Evolutionary conservation across 164 flowering plant species (phyloP), one percentile per base, ranked within the genome.

Genomic region (Vitis cinerea): DNA sequence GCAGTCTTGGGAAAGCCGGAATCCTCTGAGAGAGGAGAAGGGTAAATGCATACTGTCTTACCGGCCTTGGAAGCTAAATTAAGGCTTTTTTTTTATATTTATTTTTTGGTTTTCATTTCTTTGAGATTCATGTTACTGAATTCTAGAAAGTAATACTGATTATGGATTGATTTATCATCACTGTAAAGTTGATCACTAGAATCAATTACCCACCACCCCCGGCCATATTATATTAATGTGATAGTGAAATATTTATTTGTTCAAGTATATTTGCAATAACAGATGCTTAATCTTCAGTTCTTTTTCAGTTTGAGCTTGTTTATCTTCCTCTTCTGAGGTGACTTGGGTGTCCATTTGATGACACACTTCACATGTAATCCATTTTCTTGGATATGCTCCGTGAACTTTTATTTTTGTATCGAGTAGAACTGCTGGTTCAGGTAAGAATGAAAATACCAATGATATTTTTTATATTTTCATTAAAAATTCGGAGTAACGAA

Each of bases 101-200:
- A 5, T 27, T 53, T 19, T 12, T 10, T 3, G 0, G 4, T 16
- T 64, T 68, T 23, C 4, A 3, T 30, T 47, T n/a, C 31, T 29
- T 68, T 59, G 17, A 19, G 15, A 37, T 58, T 59, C 70, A 30
- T 37, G 54, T 23, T 29, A 61, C 59, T 15, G 30, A 48, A 19
- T 59, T 9, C n/a, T 5, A 53, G 11, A 29, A 66, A 27, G 56
- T 47, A 48, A 15, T n/a, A 63, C 73, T 66, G 66, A 72, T 66
- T 58, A 29, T 65, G 63, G 65, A 48, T 48, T 52, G 49, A 53
- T 66, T 61, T 69, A 37, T 37, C 14, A 58, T 76, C 74, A 53
- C 57, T 76, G 78, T 71, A 75, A 58, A 76, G 67, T 71, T 61
- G 71, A 59, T 63, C 23, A 3, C 61, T 31, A 44, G 68, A 52